Evolutionary conservation across 2,329 filamentous ascomycete genomes (phyloP).

Genomic region (Clathrospora elynae): DNA sequence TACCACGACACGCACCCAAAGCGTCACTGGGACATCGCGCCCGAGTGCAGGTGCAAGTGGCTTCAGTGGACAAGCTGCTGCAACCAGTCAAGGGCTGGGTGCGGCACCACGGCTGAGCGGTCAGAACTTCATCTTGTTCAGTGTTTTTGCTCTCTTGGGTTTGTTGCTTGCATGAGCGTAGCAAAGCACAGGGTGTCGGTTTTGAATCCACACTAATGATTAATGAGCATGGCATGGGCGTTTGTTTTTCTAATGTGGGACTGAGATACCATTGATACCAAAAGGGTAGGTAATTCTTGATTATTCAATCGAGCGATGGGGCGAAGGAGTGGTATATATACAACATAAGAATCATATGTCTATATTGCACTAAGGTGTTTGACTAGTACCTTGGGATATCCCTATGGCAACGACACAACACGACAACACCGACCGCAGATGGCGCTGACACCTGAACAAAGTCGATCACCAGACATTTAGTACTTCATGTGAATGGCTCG

Average conservation of each 20-base stretch:
- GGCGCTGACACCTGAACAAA: too few species aligned
- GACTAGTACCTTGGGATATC: too few species aligned
- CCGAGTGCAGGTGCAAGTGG: slow-evolving; percentile 26
- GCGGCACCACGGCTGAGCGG: background rate
- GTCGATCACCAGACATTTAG: too few species aligned
- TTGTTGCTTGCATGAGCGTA: slow-evolving; percentile 1
- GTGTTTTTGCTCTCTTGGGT: background rate
- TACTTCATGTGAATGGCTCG: too few species aligned
- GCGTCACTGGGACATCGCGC: slow-evolving; percentile 8
- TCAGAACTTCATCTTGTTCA: background rate
- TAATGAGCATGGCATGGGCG: slow-evolving; percentile 1
- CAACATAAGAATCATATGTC: too few species aligned
- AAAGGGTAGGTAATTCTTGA: background rate
- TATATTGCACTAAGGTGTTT: too few species aligned
- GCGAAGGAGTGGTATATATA: too few species aligned
- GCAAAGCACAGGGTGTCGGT: background rate
- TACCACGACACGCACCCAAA: slow-evolving; percentile 33
- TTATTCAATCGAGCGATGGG: background rate
- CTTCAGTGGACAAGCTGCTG: slow-evolving; percentile 12
- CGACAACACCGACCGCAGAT: too few species aligned
- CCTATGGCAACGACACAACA: too few species aligned
- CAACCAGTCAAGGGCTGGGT: slow-evolving; percentile 13
- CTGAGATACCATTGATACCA: slow-evolving; percentile 5
- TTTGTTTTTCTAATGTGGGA: background rate
- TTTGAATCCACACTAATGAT: background rate